Evolutionary conservation across 805 yeast species (phyloP), one percentile per base, ranked within the genome.

Genomic region (Candida silvatica): DNA sequence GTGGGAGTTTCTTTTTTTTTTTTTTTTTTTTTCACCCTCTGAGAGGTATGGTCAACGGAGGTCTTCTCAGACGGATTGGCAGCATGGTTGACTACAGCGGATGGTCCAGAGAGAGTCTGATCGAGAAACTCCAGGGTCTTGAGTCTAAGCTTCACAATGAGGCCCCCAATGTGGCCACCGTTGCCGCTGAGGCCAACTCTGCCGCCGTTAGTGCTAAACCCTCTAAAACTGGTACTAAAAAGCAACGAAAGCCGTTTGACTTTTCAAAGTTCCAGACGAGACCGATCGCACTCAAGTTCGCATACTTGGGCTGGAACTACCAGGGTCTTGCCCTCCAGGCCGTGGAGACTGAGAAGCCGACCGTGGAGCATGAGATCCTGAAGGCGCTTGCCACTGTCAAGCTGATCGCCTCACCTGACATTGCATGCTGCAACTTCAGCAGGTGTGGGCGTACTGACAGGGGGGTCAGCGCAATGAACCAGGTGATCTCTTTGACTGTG

Each of bases 381-480:
- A 70, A 79, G 27, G 95, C 94, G 0, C 54, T 92, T 57, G 60
- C 66, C 32, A 73, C 67, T 42, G 75, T 90, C 20, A 76, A 69
- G 43, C 55, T 92, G 40, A 75, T 92, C 8, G 68, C 75, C 7
- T 64, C 74, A 2, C 47, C 69, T 17, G 77, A 73, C 16, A 79
- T 86, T 0, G 61, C 61, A 6, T 77, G 74, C 2, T 83, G 79
- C 50, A 67, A 71, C 11, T 87, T 88, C 54, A 81, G 94, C 45
- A 64, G 97, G 42, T 92, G 97, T 60, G 97, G 97, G 0, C 67
- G 97, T 49, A 90, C 97, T 0, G 97, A 90, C 50, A 76, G 74
- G 45, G 97, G 97, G n/a, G 97, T 90, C 11, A 84, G 95, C 61
- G 98, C 98, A 0, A 74, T 92, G 80, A 83, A 85, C 44, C 98